Base-by-base conservation (phyloP, 495 filamentous ascomycete species). In the Xylaria palmicola region DNA sequence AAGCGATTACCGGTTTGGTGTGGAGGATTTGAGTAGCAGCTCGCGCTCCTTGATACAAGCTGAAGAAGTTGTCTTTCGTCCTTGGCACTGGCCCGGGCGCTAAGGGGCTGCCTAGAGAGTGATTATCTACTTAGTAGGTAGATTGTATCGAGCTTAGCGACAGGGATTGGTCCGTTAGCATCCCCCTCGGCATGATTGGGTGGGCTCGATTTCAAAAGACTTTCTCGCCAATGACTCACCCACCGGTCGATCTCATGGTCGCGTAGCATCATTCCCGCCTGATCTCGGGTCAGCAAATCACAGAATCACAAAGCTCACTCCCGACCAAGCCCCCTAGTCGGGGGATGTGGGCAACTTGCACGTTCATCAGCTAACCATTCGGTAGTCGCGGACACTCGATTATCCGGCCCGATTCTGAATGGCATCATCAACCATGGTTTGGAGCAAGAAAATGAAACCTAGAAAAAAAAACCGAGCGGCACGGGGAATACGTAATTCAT, bases 231-330 rank as follows among this genome's bases (percentile, higher is more conserved):
- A 68, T 71, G 68, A 71, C 66, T 71, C 68, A 68, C 65, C 54
- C 47, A 45, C 60, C 60, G 59, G 54, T 39, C 60, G 24, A 43
- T 43, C 6, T 34, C 20, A 59, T 45, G 55, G 51, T 49, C n/a
- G 32, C 53, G 36, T 56, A 32, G 20, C 49, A 53, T 56, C 45
- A 49, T 24, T 27, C 37, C n/a, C 32, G 34, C 61, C 55, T 63
- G 62, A 59, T 67, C 63, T 66, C 61, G 63, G 59, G 65, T 71
- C 63, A 68, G 68, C 63, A 62, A 66, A 60, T 45, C 58, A 60
- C 48, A 60, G 32, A 44, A 30, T 41, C 29, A 12, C 39, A 40
- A 57, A 57, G 13, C 37, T 47, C 55, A 57, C 55, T 27, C 24
- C 32, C 13, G 37, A 32, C 26, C 29, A 43, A 12, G 34, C 26